Evolutionary conservation across 2,329 filamentous ascomycete genomes (phyloP).

Genomic region (Aspergillus candidus): DNA sequence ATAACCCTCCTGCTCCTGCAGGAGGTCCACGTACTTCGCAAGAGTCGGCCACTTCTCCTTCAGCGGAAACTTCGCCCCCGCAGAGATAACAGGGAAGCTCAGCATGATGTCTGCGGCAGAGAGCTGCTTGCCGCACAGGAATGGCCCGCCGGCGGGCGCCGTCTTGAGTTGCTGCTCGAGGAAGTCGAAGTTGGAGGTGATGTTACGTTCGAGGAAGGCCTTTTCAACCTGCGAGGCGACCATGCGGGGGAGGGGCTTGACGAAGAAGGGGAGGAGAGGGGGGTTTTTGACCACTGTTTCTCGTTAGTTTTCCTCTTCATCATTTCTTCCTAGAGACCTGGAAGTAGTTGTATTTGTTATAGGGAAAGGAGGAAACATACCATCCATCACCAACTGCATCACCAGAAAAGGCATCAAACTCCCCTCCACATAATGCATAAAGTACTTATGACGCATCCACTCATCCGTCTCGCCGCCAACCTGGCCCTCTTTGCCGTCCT

Average conservation of each 20-base stretch:
- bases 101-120: slow-evolving; percentile 45
- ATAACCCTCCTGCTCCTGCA: slow-evolving; percentile 35
- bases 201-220: slow-evolving; percentile 35
- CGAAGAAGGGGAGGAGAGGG: slow-evolving; percentile 58
- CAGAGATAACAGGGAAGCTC: slow-evolving; percentile 41
- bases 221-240: slow-evolving; percentile 45
- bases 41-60: slow-evolving; percentile 35
- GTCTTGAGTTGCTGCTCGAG: slow-evolving; percentile 41
- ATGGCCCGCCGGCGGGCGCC: slow-evolving; percentile 34
- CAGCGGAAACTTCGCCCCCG: slow-evolving; percentile 27
- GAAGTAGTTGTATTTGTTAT: too few relatives aligned
- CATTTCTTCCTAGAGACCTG: not conserved
- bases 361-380: slow-evolving; percentile 32
- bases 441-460: slow-evolving; percentile 59
- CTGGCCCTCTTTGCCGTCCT: slow-evolving; percentile 47
- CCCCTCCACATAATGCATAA: slow-evolving; percentile 80
- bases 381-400: slow-evolving; percentile 55
- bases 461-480: slow-evolving; percentile 54
- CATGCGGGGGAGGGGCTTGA: slow-evolving; percentile 56
- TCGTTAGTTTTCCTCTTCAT: not conserved
- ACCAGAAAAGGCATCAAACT: slow-evolving; percentile 69
- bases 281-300: slow-evolving; percentile 42
- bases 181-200: slow-evolving; percentile 39
- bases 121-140: slow-evolving; percentile 39
- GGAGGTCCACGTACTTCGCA: slow-evolving; percentile 29